Evolutionary conservation across 108 stramenopile species (phyloP), one percentile per base, ranked within the genome.

Genomic region (Cylindrotheca fusiformis): DNA sequence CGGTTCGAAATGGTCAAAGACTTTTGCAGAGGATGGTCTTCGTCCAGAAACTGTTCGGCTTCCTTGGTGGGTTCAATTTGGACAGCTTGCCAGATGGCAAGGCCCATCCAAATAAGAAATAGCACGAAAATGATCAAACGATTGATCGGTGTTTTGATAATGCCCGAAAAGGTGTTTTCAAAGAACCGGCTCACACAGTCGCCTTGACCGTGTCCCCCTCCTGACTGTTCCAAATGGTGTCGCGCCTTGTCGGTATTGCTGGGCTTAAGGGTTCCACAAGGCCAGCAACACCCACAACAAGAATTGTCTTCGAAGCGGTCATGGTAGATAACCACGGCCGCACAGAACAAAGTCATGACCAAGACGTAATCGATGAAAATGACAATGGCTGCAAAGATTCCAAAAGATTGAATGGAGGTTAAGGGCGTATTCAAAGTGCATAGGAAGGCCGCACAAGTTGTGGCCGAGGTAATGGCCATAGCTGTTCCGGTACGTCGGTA

Each of bases 341-440:
- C 76, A 55, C 81, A 82, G 56, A 78, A 82, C 31, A 78, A 58
- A 18, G 70, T 71, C 81, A 82, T 82, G 3, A 82, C 81, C 29
- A 82, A 58, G 27, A 76, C 71, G 36, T 82, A 82, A 49, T 82
- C 81, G 31, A 78, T 61, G 25, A 75, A 68, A 17, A 82, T 82
- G 12, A 82, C 81, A 1, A 78, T 49, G 4, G 77, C 77, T 4
- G 81, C 77, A 52, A 82, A 82, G 55, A 82, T 71, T 2, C 81
- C 81, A 52, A 82, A 82, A 30, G 59, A 61, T 55, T 76, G 74
- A 50, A 71, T 58, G 29, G 46, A 36, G 5, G 77, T 51, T 12
- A 82, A 44, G 5, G 81, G 81, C 0, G 77, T 72, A 52, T 55
- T 67, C 27, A 82, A 52, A 2, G 77, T 68, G 65, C 77, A 82